These are phyloP conservation scores for Hippophae gyantsensis DNA, from an alignment of 306 rosid species.

Conservation along the genomic window DNA sequence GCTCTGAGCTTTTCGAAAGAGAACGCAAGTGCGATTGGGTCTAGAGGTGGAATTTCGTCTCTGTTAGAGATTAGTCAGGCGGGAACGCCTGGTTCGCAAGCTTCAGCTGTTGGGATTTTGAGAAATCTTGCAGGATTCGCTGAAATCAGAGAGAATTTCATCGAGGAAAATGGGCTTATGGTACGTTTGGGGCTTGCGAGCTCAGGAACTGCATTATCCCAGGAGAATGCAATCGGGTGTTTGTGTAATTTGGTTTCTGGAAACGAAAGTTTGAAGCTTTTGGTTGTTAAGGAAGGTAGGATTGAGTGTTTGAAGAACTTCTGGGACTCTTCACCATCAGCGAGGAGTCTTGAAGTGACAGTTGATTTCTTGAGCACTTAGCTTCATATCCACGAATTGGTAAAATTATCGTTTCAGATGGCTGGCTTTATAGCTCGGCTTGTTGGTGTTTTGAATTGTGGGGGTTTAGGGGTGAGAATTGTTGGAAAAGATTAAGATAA, in stretches of 20 bases:
- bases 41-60: background rate
- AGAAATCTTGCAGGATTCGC: background rate
- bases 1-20: background rate
- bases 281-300: conserved; percentile 1
- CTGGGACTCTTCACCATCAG: background rate
- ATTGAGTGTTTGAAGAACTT: conserved; percentile 1
- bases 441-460: background rate
- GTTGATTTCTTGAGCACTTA: background rate
- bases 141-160: background rate
- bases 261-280: conserved; percentile 1
- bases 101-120: conserved; percentile 2
- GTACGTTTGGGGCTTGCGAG: background rate
- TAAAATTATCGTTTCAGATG: background rate
- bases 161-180: background rate
- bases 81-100: background rate
- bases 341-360: background rate
- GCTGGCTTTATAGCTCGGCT: background rate
- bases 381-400: background rate
- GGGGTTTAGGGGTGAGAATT: background rate
- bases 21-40: background rate
- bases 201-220: background rate
- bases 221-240: conserved; percentile 4
- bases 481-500: no score
- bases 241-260: background rate
- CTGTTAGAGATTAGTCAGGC: conserved; percentile 3